Percentiles rank a stretch among this genome's conserved stretches.
Evolutionary conservation across 257 asterid genomes (phyloP).

Genomic region (Forsythia suspensa): DNA sequence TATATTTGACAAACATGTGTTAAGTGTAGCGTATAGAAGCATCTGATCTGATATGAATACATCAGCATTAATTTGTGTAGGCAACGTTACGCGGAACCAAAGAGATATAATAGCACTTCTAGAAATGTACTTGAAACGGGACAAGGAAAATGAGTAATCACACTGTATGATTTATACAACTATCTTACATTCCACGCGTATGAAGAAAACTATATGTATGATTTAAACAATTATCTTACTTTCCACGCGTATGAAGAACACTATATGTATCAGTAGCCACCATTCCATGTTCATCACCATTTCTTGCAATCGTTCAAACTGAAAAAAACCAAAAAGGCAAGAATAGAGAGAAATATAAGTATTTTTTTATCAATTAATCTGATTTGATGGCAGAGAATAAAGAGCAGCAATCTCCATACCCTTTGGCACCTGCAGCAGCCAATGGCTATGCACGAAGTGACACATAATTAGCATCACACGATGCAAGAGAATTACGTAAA

Average conservation of each 20-base stretch:
- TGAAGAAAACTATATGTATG: conserved; percentile 6
- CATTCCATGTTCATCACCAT: conserved; percentile 3
- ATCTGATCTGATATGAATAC: too few species aligned
- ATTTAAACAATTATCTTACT: too few species aligned
- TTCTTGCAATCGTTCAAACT: neutral
- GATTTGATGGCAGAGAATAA: conserved; percentile 22
- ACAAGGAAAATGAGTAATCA: too few species aligned
- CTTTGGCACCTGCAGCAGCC: conserved; percentile 4
- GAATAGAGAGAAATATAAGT: neutral
- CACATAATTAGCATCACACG: conserved; percentile 18
- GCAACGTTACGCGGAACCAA: too few species aligned
- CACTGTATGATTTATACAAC: too few species aligned
- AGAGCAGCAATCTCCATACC: conserved; percentile 7
- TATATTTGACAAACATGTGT: too few species aligned
- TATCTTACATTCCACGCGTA: too few species aligned
- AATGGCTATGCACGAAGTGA: conserved; percentile 23
- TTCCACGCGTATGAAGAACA: too few species aligned
- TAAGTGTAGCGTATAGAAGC: too few species aligned
- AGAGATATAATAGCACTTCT: too few species aligned
- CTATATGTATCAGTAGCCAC: conserved; percentile 10
- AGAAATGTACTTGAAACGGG: too few species aligned
- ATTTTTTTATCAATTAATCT: neutral
- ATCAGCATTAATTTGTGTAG: too few species aligned
- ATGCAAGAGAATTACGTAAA: conserved; percentile 20
- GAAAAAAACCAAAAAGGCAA: neutral